Conservation (phyloP, 257 asterid species). For the Rhazya stricta region DNA sequence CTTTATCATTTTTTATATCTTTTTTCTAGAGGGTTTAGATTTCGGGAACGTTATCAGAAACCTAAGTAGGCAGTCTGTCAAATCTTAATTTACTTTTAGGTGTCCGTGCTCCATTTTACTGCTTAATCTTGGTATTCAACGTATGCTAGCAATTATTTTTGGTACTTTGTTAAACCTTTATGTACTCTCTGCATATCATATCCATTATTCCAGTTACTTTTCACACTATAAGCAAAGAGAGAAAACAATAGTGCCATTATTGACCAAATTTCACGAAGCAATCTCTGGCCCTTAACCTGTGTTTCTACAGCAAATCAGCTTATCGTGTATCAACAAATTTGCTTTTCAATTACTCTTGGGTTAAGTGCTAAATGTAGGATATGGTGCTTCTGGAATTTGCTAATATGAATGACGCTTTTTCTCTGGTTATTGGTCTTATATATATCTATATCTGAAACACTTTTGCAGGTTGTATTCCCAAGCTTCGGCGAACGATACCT, state of each 20-base stretch:
- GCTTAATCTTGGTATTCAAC: background rate
- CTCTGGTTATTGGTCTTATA: background rate
- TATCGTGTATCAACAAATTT: too few species aligned
- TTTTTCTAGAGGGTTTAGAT: slow-evolving; percentile 7
- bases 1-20: background rate
- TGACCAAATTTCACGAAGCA: too few species aligned
- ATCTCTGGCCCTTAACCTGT: background rate
- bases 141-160: background rate
- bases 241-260: too few species aligned
- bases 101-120: too few species aligned
- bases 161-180: background rate
- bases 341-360: background rate
- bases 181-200: too few species aligned
- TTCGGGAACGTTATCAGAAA: background rate
- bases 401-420: background rate
- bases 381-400: background rate
- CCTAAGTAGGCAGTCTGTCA: background rate
- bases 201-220: background rate
- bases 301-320: background rate
- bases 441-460: background rate
- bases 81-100: background rate
- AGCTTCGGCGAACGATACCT: slow-evolving; percentile 93
- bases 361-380: background rate
- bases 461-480: slow-evolving; percentile 81
- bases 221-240: too few species aligned